Evolutionary conservation across 371 early-diverging fungal species (phyloP), one percentile per base, ranked within the genome.

Genomic region (Mucor mucedo): DNA sequence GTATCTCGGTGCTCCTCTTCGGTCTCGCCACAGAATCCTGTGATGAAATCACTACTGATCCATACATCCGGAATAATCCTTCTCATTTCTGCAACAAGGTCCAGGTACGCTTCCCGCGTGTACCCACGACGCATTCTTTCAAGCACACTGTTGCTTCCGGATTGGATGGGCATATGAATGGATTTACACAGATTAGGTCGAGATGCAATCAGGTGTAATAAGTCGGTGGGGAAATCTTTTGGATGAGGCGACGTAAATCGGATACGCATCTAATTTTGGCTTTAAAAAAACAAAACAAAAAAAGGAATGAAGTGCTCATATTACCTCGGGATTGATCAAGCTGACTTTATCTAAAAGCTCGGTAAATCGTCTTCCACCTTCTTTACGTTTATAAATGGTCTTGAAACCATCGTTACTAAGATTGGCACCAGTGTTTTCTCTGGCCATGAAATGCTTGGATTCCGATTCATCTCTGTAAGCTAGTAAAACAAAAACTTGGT

Each of bases 1-100:
- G 92, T 92, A 59, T 91, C 91, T 11, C 64, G 69, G 69, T 91
- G 91, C 58, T 91, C 91, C 4, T 71, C 71, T 55, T 91, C 92
- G 9, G 91, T 92, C 67, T 92, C 92, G n/a, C 89, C 91, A 70
- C 92, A 92, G 55, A 92, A 92, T 2, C 92, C 92, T 30, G 87
- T 84, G 58, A 92, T 92, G 53, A 92, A 78, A 56, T 92, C 92
- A 45, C 88, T 91, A 55, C 89, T 89, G 28, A 92, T 73, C 41
- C 91, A 84, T 4, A 91, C 90, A 32, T 88, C 82, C 3, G 92
- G 92, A 35, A 92, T 89, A 27, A 86, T 82, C 2, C 63, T 62
- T 27, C 89, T 82, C 66, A 89, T 89, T 13, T 80, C 83, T 6
- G 79, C 75, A 2, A 85, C 90, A n/a, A 92, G 85, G 28, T 82